These are phyloP conservation scores for Colletotrichum shisoi DNA, from an alignment of 2,329 filamentous ascomycete genomes.

Conservation along the genomic window DNA sequence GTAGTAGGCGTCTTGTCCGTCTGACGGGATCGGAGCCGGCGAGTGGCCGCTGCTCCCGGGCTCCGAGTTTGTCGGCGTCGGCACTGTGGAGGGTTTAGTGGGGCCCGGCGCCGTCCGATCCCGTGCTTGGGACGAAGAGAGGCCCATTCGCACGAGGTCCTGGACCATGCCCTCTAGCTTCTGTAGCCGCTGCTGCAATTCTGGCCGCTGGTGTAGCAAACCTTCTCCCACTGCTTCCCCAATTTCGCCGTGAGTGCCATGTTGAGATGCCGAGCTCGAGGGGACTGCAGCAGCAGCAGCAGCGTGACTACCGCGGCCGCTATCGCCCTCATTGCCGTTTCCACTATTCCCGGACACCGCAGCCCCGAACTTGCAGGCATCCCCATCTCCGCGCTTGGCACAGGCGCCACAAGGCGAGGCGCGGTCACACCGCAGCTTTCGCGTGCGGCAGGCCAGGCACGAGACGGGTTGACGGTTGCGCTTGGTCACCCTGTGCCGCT, in stretches of 20 bases:
- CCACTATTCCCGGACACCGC: not conserved
- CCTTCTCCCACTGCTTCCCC: not conserved
- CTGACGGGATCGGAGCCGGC: conserved; percentile 1
- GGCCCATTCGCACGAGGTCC: conserved; percentile 43
- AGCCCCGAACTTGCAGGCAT: conserved; percentile 48
- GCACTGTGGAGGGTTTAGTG: not conserved
- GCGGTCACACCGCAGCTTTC: conserved; percentile 56
- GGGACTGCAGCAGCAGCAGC: conserved; percentile 34
- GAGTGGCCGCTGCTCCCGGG: conserved; percentile 1
- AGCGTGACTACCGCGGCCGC: not conserved
- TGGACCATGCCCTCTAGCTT: conserved; percentile 55
- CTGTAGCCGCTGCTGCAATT: conserved; percentile 52
- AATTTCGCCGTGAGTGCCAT: not conserved
- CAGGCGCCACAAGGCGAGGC: conserved; percentile 53
- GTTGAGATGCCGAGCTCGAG: conserved; percentile 3
- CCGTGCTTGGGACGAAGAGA: conserved; percentile 1
- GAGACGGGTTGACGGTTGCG: conserved; percentile 55
- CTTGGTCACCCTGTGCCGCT: conserved; percentile 47
- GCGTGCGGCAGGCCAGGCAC: conserved; percentile 53
- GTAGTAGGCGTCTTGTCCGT: conserved; percentile 44
- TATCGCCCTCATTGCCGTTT: not conserved
- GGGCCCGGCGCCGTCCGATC: not conserved
- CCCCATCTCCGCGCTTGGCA: conserved; percentile 49
- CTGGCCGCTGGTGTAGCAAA: conserved; percentile 43
- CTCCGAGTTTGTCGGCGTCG: conserved; percentile 28